Base-by-base conservation (phyloP, 306 rosid genomes). In the Fragaria iinumae region DNA sequence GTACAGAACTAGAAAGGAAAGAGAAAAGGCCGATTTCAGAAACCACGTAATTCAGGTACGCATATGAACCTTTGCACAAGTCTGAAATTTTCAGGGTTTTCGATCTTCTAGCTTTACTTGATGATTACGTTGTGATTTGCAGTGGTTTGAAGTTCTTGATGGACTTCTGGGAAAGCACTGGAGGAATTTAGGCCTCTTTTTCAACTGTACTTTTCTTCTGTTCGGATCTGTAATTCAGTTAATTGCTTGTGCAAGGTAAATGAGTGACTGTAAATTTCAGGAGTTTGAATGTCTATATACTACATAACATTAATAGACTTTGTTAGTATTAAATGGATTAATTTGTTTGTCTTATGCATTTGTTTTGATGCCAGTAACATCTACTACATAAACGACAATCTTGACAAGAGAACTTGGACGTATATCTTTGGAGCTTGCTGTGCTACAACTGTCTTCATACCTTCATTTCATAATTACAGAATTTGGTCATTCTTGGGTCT, bases 131-230 rank as follows among this genome's bases (percentile, higher is more conserved):
- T 75, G 44, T 17, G 27, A 32, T 80, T 34, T 74, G 59, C 84
- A 95, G 99, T 95, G 99, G 99, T 92, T 95, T 85, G 99, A 95
- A 85, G 99, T 95, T 79, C 97, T 95, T 64, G 99, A 95, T 76
- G 99, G 99, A 63, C 94, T 95, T 59, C 74, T 95, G 69, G 97
- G 99, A 43, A 92, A 92, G 64, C 93, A 89, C 55, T 95, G 99
- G 99, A 95, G 99, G 75, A 95, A 92, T 65, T 76, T 66, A 23
- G 99, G 99, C 67, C 91, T 95, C 41, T 88, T 95, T 80, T 95
- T 95, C 91, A 95, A 95, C 83, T 95, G 97, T 77, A 95, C 99
- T 50, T 95, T 95, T 83, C 99, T 95, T 76, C 93, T 95, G 27
- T 92, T 92, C 83, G 99, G 99, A 87, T 95, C 99, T 81, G 97